Evolutionary conservation across 352 stramenopile genomes (phyloP), one percentile per base, ranked within the genome.

Genomic region (Globisporangium nagaii): DNA sequence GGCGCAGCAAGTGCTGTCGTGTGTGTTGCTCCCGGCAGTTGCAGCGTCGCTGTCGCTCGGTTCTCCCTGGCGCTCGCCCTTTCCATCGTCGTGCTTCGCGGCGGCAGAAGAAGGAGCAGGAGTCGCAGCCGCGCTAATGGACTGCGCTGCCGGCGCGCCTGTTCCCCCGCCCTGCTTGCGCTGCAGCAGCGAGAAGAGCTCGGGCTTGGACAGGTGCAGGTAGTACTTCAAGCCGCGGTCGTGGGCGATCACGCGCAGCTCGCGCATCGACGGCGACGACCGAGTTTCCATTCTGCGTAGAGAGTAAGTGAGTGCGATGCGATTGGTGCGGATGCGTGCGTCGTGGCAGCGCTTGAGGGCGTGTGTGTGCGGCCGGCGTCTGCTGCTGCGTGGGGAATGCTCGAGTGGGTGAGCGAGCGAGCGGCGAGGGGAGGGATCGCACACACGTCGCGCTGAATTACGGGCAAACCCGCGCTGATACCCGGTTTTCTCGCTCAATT

Each of bases 191-290:
- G 79, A 73, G 57, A 85, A 87, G 25, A 93, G 68, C 62, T 93
- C 75, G 22, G 75, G 79, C 57, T 93, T 93, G 39, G 79, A 89
- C 37, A 93, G 56, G 53, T 91, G 83, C 57, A 75, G 56, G 66
- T 86, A 93, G 66, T 91, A 88, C 70, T 93, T 91, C 54, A 93
- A 71, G 1, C 83, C 83, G 51, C 82, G 80, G 49, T 88, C 77
- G 60, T 74, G 71, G 24, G 83, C 83, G 52, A 91, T 48, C 15
- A 57, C 66, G 58, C 71, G 83, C 54, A 93, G 70, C 66, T 93
- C 74, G 39, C 67, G 53, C 80, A 93, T 90, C 28, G 83, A 91
- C 32, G 80, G 80, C 59, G 79, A 93, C 4, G 77, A 93, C 41
- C 83, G 75, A 8, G 83, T 93, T 71, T 93, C 83, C 83, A 93